Conservation (phyloP, 2,329 filamentous ascomycete genomes). For the Pseudogymnoascus sp. region DNA sequence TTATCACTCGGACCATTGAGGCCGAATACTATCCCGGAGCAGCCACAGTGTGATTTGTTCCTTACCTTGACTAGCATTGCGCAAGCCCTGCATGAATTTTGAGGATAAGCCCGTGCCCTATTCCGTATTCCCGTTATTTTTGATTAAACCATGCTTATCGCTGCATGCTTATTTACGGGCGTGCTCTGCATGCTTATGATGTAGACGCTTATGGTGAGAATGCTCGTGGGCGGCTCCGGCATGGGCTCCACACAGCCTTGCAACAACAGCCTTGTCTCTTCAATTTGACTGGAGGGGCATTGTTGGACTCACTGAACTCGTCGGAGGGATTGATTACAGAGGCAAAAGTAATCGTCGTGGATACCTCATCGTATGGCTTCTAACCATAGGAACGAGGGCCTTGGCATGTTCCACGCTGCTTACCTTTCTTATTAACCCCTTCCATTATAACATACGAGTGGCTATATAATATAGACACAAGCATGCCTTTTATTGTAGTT, state of each 20-base stretch:
- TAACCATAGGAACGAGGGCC: neutral
- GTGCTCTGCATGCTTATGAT: neutral
- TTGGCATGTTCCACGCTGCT: neutral
- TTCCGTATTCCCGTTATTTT: neutral
- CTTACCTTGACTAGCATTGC: neutral
- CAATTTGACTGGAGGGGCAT: neutral
- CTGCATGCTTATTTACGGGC: neutral
- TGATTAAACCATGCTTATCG: neutral
- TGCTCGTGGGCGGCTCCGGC: neutral
- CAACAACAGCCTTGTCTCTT: neutral
- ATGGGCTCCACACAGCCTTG: neutral
- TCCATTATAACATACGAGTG: neutral
- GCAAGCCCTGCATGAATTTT: neutral
- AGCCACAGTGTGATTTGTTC: neutral
- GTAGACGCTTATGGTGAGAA: neutral
- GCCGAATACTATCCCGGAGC: neutral
- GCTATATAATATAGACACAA: neutral
- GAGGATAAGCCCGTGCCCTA: neutral
- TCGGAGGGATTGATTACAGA: neutral
- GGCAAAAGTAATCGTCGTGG: neutral
- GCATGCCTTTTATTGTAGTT: constrained; percentile 1
- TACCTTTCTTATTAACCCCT: neutral
- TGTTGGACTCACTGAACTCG: neutral
- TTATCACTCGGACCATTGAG: neutral
- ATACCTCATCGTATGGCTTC: neutral